Evolutionary conservation across 2,329 filamentous ascomycete genomes (phyloP).

Genomic region (Sphaerulina musiva): DNA sequence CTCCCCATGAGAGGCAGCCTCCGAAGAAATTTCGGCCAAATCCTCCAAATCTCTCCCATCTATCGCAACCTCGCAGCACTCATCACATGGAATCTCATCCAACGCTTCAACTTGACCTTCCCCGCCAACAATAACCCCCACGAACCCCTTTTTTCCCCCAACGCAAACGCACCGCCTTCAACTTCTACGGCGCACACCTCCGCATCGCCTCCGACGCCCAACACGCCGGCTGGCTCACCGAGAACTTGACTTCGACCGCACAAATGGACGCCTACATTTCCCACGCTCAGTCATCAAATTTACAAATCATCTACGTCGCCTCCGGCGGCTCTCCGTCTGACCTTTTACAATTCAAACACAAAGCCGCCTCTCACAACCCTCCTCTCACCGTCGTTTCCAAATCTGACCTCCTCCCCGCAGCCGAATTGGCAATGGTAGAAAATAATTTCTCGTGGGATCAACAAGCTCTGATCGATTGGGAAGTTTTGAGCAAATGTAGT

Average conservation of each 20-base stretch:
- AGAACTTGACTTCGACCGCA: constrained; percentile 30
- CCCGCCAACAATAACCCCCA: no score
- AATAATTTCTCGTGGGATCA: constrained; percentile 39
- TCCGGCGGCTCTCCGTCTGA: constrained; percentile 37
- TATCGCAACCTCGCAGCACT: constrained; percentile 32
- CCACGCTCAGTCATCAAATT: constrained; percentile 29
- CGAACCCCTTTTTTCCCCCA: no score
- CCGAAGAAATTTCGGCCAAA: constrained; percentile 27
- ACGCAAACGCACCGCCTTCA: no score
- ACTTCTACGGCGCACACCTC: constrained; percentile 38
- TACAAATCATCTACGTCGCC: constrained; percentile 40
- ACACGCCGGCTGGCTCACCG: constrained; percentile 29
- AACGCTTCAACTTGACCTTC: no score
- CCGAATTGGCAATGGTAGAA: constrained; percentile 20
- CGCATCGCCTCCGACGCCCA: constrained; percentile 35
- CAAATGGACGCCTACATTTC: constrained; percentile 37
- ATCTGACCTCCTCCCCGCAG: constrained; percentile 37
- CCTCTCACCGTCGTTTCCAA: constrained; percentile 41
- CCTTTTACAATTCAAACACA: constrained; percentile 34
- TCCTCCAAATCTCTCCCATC: constrained; percentile 24
- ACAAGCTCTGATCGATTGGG: constrained; percentile 47
- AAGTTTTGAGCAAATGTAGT: constrained; percentile 43
- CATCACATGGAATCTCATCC: constrained; percentile 30
- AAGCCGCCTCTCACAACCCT: constrained; percentile 33
- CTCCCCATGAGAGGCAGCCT: constrained; percentile 12